phyloP scores from a whole-genome alignment of 208 protist species.

The Trypanosoma mega region DNA sequence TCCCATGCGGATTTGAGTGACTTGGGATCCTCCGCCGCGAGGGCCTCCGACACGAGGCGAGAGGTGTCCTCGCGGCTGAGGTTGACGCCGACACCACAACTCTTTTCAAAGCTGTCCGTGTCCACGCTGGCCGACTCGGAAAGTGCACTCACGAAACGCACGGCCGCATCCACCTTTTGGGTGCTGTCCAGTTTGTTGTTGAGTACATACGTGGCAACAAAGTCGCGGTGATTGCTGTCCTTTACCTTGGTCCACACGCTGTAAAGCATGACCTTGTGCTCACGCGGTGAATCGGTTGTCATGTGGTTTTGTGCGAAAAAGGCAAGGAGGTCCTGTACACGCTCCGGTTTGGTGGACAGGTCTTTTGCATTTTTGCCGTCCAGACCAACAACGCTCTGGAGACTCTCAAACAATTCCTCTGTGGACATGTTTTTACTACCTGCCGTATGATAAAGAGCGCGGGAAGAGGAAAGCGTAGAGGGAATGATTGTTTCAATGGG shows the following conservation, averaged over 20 bases:
- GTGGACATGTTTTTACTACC: conserved; percentile 21
- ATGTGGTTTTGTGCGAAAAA: conserved; percentile 70
- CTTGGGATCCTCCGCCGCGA: conserved; percentile 47
- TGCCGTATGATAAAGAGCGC: conserved; percentile 25
- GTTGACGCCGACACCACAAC: conserved; percentile 78
- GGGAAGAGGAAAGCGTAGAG: conserved; percentile 17
- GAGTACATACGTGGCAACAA: conserved; percentile 59
- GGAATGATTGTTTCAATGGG: background rate
- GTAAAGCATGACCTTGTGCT: conserved; percentile 88
- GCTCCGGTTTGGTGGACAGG: conserved; percentile 82
- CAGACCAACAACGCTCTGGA: conserved; percentile 80
- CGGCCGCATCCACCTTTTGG: conserved; percentile 85
- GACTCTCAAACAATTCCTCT: conserved; percentile 32
- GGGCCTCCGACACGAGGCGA: conserved; percentile 48
- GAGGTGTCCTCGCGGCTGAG: conserved; percentile 50
- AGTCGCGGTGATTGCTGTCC: conserved; percentile 58
- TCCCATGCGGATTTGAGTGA: conserved; percentile 66
- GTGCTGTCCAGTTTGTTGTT: conserved; percentile 67
- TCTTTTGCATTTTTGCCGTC: conserved; percentile 89
- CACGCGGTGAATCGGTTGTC: conserved; percentile 45
- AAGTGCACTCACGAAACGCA: conserved; percentile 70
- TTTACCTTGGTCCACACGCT: conserved; percentile 87
- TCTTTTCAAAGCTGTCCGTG: conserved; percentile 43
- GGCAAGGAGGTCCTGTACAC: conserved; percentile 74
- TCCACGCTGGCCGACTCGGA: conserved; percentile 38